phyloP scores from a whole-genome alignment of 768 basidiomycete genomes.

The Rhodotorula kratochvilovae region DNA sequence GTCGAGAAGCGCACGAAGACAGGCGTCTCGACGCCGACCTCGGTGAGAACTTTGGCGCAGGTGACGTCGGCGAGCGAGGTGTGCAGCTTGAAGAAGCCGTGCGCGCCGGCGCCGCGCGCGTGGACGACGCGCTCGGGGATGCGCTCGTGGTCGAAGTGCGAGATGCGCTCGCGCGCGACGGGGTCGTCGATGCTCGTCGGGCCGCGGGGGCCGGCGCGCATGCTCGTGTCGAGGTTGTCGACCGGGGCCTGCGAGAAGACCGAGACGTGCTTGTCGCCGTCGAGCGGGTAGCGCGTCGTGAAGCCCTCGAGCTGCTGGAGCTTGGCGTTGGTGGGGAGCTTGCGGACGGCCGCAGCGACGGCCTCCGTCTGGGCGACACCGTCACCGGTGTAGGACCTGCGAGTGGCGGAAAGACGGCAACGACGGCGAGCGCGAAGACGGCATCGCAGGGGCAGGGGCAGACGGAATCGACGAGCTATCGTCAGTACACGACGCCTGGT shows the following conservation, averaged over 20 bases:
- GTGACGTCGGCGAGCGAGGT: conserved; percentile 67
- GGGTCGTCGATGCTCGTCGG: conserved; percentile 66
- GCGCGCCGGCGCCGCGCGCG: conserved; percentile 56
- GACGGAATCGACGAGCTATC: too few species aligned
- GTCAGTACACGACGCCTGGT: too few species aligned
- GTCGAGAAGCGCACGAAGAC: conserved; percentile 81
- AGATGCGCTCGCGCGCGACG: conserved; percentile 47
- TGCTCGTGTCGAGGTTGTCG: conserved; percentile 48
- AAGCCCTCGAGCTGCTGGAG: conserved; percentile 29
- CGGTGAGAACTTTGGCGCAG: conserved; percentile 51
- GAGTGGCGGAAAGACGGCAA: not conserved
- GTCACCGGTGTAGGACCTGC: conserved; percentile 20
- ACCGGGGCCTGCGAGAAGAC: conserved; percentile 25
- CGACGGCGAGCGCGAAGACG: too few species aligned
- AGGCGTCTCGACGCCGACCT: conserved; percentile 57
- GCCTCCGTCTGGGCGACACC: conserved; percentile 19
- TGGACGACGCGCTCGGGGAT: conserved; percentile 60
- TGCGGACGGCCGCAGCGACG: not conserved
- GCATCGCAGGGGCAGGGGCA: too few species aligned
- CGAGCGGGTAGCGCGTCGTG: conserved; percentile 20
- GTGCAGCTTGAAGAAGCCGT: conserved; percentile 77
- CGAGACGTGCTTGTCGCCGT: conserved; percentile 15
- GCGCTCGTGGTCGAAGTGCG: conserved; percentile 57
- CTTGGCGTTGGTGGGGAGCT: conserved; percentile 27
- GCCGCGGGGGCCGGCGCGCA: conserved; percentile 53